Evolutionary conservation across 257 asterid genomes (phyloP).

Genomic region (Jasminum sambac): DNA sequence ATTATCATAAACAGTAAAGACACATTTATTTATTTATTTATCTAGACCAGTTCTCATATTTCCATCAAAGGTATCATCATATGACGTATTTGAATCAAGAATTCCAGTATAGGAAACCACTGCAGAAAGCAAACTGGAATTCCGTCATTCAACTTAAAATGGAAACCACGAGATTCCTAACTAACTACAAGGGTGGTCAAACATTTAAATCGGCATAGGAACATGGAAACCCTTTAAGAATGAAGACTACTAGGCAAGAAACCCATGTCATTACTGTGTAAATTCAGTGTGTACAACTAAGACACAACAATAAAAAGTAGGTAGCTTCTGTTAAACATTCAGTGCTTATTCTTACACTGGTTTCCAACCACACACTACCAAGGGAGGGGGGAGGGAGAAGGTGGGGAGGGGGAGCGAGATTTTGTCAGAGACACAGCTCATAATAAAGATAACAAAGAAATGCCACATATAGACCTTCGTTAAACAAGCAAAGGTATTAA

Average conservation of each 20-base stretch:
- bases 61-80: neutral
- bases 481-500: neutral
- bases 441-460: neutral
- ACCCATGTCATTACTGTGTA: neutral
- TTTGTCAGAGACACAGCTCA: neutral
- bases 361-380: too few species aligned
- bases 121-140: neutral
- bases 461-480: neutral
- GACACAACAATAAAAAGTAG: neutral
- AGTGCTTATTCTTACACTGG: neutral
- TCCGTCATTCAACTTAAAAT: neutral
- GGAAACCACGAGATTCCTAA: neutral
- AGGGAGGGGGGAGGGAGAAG: too few species aligned
- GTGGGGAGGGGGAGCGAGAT: too few species aligned
- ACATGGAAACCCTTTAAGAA: neutral
- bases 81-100: neutral
- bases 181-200: neutral
- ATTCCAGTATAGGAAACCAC: neutral
- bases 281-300: neutral
- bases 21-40: neutral
- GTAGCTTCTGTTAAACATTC: neutral
- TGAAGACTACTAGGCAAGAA: neutral
- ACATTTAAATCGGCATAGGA: neutral
- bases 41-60: neutral
- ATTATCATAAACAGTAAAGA: neutral